Evolutionary conservation across 345 rosid species (phyloP).

Genomic region (Streptanthus diversifolius): DNA sequence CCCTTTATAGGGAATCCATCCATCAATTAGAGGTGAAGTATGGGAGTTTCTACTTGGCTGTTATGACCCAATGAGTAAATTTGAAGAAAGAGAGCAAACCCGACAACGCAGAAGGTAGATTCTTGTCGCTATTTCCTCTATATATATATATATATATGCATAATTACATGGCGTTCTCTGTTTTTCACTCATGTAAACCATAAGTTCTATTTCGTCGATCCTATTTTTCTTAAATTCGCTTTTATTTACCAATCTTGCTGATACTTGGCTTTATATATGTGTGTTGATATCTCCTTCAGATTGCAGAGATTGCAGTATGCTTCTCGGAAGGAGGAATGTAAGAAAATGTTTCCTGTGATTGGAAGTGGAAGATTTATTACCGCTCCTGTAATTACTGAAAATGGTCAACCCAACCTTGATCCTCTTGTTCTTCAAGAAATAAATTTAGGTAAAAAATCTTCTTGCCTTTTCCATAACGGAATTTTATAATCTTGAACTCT

Average conservation of each 20-base stretch:
- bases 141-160: neutral
- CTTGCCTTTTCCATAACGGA: neutral
- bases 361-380: conserved; percentile 87
- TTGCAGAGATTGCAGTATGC: conserved; percentile 67
- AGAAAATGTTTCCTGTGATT: conserved; percentile 62
- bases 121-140: neutral
- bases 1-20: conserved; percentile 73
- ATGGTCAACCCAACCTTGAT: conserved; percentile 74
- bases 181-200: neutral
- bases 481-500: neutral
- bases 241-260: neutral
- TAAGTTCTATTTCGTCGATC: neutral
- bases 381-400: conserved; percentile 83
- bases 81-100: conserved; percentile 74
- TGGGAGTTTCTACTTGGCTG: conserved; percentile 98
- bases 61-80: conserved; percentile 81
- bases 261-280: conserved; percentile 4
- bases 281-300: conserved; percentile 42
- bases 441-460: conserved; percentile 21
- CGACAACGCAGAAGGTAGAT: conserved; percentile 70
- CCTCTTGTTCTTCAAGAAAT: conserved; percentile 76
- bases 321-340: conserved; percentile 78
- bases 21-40: conserved; percentile 96
- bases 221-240: neutral
- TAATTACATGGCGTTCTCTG: neutral